Percentiles rank a stretch among this genome's conserved stretches.
Conservation (phyloP, 371 early-diverging fungal species). For the Blakeslea trispora region DNA sequence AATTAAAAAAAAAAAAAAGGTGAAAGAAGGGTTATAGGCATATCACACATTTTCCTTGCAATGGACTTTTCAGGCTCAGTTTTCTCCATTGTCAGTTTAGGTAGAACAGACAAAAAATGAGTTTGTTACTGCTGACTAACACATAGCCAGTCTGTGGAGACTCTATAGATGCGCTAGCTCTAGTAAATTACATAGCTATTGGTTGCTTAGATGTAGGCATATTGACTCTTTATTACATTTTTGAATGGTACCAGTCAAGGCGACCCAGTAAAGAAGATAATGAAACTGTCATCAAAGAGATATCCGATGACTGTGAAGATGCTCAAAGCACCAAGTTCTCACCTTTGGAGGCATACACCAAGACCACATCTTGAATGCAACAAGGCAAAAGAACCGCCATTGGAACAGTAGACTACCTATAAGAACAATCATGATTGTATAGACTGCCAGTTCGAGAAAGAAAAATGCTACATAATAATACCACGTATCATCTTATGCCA, state of each 20-base stretch:
- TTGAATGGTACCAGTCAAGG: constrained; percentile 28
- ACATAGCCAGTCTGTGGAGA: constrained; percentile 20
- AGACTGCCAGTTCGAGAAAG: constrained; percentile 38
- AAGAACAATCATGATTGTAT: constrained; percentile 38
- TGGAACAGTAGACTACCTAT: constrained; percentile 44
- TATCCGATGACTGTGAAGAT: constrained; percentile 19
- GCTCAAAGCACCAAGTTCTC: constrained; percentile 23
- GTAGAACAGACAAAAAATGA: constrained; percentile 19
- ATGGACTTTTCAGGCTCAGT: constrained; percentile 50
- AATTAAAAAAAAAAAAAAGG: constrained; percentile 12
- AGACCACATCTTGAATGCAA: constrained; percentile 43
- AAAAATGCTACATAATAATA: constrained; percentile 37
- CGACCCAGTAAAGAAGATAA: neutral
- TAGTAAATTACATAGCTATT: constrained; percentile 35
- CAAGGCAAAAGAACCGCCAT: constrained; percentile 37
- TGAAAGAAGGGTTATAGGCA: constrained; percentile 35
- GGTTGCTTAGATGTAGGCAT: constrained; percentile 34
- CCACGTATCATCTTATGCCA: constrained; percentile 23
- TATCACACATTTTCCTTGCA: constrained; percentile 49
- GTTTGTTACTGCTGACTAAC: neutral
- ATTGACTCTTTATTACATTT: constrained; percentile 27
- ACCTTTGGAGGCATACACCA: constrained; percentile 26
- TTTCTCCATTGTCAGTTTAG: constrained; percentile 50
- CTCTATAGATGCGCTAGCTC: constrained; percentile 25
- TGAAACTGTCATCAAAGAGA: constrained; percentile 7